These are phyloP conservation scores for Xerophyta viscosa DNA, from an alignment of 106 monocot species.

Conservation along the genomic window DNA sequence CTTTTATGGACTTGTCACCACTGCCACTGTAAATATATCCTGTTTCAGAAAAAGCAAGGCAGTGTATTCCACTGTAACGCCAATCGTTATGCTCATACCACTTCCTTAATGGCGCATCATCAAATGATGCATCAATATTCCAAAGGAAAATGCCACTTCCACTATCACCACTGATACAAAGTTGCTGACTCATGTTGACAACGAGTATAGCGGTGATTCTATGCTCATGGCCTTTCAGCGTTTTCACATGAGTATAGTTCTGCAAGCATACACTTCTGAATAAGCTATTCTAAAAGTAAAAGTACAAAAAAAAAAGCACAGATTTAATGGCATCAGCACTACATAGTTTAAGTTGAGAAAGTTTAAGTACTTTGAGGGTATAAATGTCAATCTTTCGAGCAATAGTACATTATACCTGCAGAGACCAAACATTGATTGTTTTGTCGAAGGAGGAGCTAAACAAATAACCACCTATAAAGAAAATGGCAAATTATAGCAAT, in stretches of 20 bases:
- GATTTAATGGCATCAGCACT: no score
- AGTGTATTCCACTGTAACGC: conserved; percentile 80
- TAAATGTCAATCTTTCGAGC: neutral
- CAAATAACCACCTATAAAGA: conserved; percentile 85
- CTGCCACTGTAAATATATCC: conserved; percentile 78
- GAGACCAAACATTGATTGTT: conserved; percentile 83
- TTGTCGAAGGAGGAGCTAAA: conserved; percentile 91
- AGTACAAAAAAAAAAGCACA: no score
- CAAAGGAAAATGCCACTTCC: conserved; percentile 74
- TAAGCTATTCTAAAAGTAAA: no score
- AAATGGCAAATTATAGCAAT: neutral
- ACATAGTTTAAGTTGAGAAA: neutral
- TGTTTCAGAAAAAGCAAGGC: conserved; percentile 56
- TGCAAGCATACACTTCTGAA: conserved; percentile 12
- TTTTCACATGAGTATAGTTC: conserved; percentile 74
- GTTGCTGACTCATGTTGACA: conserved; percentile 24
- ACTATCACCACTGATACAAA: conserved; percentile 81
- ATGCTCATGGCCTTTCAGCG: conserved; percentile 74
- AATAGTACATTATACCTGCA: conserved; percentile 55
- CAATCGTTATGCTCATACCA: conserved; percentile 95
- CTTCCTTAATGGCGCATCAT: conserved; percentile 39
- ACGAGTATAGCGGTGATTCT: conserved; percentile 60
- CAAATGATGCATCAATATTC: conserved; percentile 31
- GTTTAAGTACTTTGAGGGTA: neutral
- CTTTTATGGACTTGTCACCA: conserved; percentile 91